Percentiles rank a stretch among this genome's conserved stretches.
Evolutionary conservation across 257 asterid genomes (phyloP).

Genomic region (Capsicum chinense): DNA sequence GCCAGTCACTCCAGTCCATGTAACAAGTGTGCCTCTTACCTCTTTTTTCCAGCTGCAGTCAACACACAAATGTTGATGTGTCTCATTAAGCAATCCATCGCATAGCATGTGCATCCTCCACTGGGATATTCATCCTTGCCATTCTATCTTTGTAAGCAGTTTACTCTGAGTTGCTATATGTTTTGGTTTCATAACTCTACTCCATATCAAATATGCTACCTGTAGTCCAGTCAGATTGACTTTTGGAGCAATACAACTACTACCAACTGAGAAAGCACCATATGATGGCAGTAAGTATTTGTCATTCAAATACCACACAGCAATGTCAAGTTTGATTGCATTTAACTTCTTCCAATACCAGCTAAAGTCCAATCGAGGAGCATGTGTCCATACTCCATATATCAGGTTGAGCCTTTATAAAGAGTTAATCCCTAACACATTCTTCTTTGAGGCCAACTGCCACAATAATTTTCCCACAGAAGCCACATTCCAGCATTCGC

Average conservation of each 20-base stretch:
- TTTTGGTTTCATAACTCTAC: background rate
- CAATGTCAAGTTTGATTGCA: background rate
- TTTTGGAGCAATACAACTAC: background rate
- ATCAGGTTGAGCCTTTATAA: background rate
- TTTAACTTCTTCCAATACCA: background rate
- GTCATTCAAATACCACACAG: background rate
- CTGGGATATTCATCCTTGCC: background rate
- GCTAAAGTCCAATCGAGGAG: background rate
- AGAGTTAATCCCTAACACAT: constrained; percentile 1
- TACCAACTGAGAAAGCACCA: background rate
- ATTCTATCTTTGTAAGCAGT: background rate
- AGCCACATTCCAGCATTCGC: background rate
- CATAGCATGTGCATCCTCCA: background rate
- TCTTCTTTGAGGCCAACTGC: background rate
- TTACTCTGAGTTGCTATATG: background rate
- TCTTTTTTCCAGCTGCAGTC: background rate
- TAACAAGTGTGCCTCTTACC: background rate
- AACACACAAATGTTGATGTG: background rate
- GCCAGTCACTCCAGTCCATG: background rate
- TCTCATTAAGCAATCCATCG: background rate
- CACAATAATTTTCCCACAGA: background rate
- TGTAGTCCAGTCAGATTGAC: background rate
- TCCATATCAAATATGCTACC: background rate
- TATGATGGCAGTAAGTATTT: background rate
- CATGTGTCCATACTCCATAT: background rate